Evolutionary conservation across 805 yeast genomes (phyloP), one percentile per base, ranked within the genome.

Genomic region (Zygosaccharomyces lentus): DNA sequence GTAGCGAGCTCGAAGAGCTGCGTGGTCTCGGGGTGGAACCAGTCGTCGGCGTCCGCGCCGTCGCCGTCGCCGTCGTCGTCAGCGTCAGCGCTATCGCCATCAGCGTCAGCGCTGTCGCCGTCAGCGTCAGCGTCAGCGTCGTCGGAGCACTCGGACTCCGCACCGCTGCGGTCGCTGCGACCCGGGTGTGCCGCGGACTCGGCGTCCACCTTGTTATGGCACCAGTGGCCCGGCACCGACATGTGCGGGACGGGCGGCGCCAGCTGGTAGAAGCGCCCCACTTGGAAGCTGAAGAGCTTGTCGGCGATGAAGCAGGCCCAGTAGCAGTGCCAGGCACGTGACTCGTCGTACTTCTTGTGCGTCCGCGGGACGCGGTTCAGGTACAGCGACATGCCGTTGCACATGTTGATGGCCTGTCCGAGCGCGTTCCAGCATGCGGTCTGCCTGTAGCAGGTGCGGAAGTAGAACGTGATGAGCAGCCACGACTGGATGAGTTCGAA

Each of bases 241-340:
- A 59, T 58, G 13, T 50, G 45, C 5, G 45, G 43, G 3, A 52
- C 52, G 4, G 64, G 61, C 23, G 48, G 34, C 9, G 49, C 46
- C 66, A 60, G 25, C 64, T 67, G 57, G 63, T 52, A 65, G 38
- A 67, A 64, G 37, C 78, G 62, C 1, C 84, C 85, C 31, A 71
- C 68, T 47, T 78, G 83, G 34, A 78, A 62, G 4, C 77, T 77
- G 48, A 77, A 59, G 12, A 78, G 48, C 48, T 80, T 67, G 53
- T 81, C 87, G 64, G 76, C 65, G 1, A 77, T 70, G 53, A 73
- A 81, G 5, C 75, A 76, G 16, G 72, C 51, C 80, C 82, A 80
- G 56, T 76, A 81, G 1, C 80, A 70, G 40, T 83, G 65, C 52
- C 67, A 67, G 1, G 77, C 72, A 54, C 80, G 79, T 9, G 70